A percentile compares a stretch with the other conserved stretches of the same genome.
Conservation (phyloP, 768 basidiomycete genomes). For the Peribolospora kevripleyi region DNA sequence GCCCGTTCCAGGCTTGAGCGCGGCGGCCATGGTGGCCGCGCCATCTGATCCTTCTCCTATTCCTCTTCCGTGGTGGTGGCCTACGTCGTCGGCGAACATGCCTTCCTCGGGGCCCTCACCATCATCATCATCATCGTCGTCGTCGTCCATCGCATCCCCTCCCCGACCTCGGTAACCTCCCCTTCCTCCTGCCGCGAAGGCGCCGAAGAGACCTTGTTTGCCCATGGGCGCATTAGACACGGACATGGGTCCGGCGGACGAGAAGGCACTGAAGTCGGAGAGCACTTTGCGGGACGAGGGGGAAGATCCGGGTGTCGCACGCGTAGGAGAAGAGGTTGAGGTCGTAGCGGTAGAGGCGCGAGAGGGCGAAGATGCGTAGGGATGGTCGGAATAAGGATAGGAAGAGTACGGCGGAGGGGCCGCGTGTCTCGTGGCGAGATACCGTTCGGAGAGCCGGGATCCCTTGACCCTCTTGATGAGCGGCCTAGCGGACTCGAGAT, state of each 20-base stretch:
- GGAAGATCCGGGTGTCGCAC: constrained; percentile 6
- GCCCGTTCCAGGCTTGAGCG: too few species aligned
- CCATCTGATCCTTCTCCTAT: neutral
- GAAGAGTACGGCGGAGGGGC: neutral
- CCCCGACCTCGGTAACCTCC: constrained; percentile 25
- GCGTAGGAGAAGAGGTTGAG: constrained; percentile 4
- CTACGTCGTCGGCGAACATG: constrained; percentile 19
- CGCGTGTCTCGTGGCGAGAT: constrained; percentile 11
- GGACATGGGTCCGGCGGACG: constrained; percentile 44
- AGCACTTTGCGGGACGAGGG: constrained; percentile 42
- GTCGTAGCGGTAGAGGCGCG: constrained; percentile 12
- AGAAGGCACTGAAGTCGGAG: constrained; percentile 66
- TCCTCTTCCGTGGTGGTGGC: constrained; percentile 3
- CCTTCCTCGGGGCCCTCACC: constrained; percentile 38
- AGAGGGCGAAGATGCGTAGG: constrained; percentile 21
- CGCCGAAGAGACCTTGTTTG: neutral
- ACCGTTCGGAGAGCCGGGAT: too few species aligned
- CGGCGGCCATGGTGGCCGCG: too few species aligned
- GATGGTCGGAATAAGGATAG: constrained; percentile 36
- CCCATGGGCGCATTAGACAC: constrained; percentile 22
- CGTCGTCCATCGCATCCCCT: constrained; percentile 31
- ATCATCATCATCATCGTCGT: constrained; percentile 35
- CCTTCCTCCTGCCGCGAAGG: neutral
- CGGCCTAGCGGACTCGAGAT: constrained; percentile 47
- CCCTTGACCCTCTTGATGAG: constrained; percentile 43